Conservation (phyloP, 345 rosid genomes). For the Hypericum androsaemum region DNA sequence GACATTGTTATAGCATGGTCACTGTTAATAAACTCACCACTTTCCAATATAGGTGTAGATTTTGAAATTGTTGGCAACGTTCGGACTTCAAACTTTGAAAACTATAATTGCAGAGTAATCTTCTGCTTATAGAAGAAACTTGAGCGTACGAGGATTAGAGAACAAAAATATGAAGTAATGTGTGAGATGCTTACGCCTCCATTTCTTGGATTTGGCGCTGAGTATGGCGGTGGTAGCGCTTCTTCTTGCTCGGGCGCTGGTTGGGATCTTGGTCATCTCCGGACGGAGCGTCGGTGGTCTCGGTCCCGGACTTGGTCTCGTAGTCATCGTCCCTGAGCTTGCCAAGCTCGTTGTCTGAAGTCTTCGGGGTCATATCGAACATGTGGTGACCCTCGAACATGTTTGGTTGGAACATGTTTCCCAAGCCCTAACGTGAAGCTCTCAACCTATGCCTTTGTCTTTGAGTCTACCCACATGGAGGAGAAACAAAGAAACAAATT, state of each 20-base stretch:
- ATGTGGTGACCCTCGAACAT: constrained; percentile 60
- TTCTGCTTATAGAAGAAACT: neutral
- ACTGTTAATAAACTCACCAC: no score
- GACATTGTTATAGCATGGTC: no score
- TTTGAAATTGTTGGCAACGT: no score
- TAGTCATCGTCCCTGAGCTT: constrained; percentile 61
- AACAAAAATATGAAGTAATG: neutral
- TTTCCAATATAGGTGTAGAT: no score
- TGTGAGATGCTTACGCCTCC: constrained; percentile 56
- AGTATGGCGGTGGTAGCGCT: constrained; percentile 92
- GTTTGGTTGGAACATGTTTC: constrained; percentile 57
- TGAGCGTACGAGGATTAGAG: neutral
- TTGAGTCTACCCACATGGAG: constrained; percentile 6
- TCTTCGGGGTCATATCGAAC: constrained; percentile 55
- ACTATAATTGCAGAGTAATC: no score
- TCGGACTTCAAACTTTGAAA: no score
- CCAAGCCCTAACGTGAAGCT: constrained; percentile 1
- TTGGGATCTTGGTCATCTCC: constrained; percentile 72
- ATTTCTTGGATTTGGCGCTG: constrained; percentile 93
- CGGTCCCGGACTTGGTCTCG: constrained; percentile 72
- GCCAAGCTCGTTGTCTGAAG: constrained; percentile 47
- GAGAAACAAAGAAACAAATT: no score
- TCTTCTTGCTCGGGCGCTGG: constrained; percentile 51
- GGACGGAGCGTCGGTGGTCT: constrained; percentile 47
- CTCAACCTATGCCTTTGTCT: neutral